Conservation (phyloP, 1,284 basidiomycete species). For the Ceratobasidium sp. region DNA sequence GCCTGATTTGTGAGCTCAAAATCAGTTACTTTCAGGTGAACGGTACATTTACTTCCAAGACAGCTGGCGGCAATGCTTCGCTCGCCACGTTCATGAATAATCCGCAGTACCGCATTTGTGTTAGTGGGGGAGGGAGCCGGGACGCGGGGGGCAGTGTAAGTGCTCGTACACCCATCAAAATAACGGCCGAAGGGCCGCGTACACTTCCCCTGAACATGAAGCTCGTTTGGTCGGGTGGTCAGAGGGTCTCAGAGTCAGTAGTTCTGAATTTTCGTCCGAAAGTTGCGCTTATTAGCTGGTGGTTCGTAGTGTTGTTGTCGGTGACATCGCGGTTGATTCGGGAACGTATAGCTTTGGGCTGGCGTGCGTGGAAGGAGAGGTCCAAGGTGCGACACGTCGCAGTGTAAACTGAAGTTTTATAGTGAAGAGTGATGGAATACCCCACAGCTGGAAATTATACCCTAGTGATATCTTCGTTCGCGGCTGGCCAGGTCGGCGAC, state of each 20-base stretch:
- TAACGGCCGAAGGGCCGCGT: constrained; percentile 68
- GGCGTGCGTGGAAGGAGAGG: constrained; percentile 65
- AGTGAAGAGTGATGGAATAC: not conserved
- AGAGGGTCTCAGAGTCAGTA: constrained; percentile 77
- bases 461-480: constrained; percentile 83
- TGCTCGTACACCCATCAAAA: constrained; percentile 60
- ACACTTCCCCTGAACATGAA: constrained; percentile 81
- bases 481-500: constrained; percentile 71
- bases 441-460: constrained; percentile 81
- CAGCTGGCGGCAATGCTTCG: constrained; percentile 84
- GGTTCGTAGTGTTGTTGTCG: constrained; percentile 58
- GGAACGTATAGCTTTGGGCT: constrained; percentile 86
- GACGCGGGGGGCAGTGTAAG: constrained; percentile 45
- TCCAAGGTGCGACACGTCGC: constrained; percentile 63
- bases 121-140: constrained; percentile 58
- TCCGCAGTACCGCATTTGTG: constrained; percentile 82
- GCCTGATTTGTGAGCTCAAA: not conserved
- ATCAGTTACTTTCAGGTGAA: constrained; percentile 61
- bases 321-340: constrained; percentile 76
- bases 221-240: constrained; percentile 78
- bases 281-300: constrained; percentile 57
- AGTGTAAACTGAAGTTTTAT: not conserved
- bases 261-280: constrained; percentile 4
- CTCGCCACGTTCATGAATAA: constrained; percentile 88
- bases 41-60: constrained; percentile 73